Conservation (phyloP, 139 green algal species). For the Tetradesmus lagerheimii region DNA sequence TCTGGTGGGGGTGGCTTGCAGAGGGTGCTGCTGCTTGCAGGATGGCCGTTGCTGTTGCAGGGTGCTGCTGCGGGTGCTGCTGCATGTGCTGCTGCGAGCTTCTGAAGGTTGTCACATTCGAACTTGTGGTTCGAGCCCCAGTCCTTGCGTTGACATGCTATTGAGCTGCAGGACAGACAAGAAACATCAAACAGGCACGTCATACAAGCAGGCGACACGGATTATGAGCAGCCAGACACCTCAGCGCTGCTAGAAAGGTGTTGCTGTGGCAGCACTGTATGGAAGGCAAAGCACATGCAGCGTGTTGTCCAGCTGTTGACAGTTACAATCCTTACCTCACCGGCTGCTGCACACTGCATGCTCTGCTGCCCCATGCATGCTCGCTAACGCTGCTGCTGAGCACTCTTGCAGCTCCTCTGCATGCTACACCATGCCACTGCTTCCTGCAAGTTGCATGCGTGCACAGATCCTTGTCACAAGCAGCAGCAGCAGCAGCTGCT, state of each 20-base stretch:
- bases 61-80: neutral
- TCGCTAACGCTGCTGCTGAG: neutral
- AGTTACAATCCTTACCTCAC: neutral
- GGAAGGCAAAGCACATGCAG: neutral
- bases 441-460: neutral
- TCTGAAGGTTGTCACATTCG: slow-evolving; percentile 43
- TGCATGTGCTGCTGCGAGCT: neutral
- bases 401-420: neutral
- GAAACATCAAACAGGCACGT: neutral
- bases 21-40: neutral
- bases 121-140: slow-evolving; percentile 50
- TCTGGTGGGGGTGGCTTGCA: slow-evolving; percentile 18
- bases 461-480: neutral
- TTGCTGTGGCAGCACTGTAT: neutral
- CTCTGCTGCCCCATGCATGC: neutral
- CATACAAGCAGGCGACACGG: neutral
- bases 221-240: neutral
- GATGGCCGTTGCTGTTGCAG: neutral
- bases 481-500: neutral
- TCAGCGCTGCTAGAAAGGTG: neutral
- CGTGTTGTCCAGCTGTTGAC: neutral
- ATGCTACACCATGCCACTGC: neutral
- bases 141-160: slow-evolving; percentile 43
- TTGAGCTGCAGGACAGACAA: slow-evolving; percentile 1
- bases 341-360: neutral